These are phyloP conservation scores for Trichoderma arundinaceum DNA, from an alignment of 2,329 filamentous ascomycete genomes.

Conservation along the genomic window DNA sequence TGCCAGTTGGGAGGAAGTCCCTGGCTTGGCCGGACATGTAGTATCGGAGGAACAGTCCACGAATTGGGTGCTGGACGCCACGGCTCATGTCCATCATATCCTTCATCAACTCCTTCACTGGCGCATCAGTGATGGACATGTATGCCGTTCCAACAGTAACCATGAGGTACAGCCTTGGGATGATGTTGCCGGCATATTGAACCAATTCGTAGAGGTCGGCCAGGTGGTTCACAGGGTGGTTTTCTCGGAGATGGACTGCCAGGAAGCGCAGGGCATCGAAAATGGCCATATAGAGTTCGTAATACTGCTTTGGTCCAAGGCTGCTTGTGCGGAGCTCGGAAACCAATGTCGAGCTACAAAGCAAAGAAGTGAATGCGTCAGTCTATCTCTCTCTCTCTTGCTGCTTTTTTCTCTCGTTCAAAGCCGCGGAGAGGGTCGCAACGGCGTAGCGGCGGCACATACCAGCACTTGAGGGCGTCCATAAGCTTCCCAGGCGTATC, in stretches of 20 bases:
- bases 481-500: slow-evolving; percentile 98
- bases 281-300: slow-evolving; percentile 98
- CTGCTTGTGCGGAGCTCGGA: slow-evolving; percentile 98
- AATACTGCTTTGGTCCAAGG: slow-evolving; percentile 98
- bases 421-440: background rate
- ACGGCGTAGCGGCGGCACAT: slow-evolving; percentile 47
- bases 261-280: slow-evolving; percentile 97
- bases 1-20: slow-evolving; percentile 81
- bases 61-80: slow-evolving; percentile 94
- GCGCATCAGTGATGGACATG: slow-evolving; percentile 97
- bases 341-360: slow-evolving; percentile 84
- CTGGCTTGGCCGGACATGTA: slow-evolving; percentile 94
- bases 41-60: slow-evolving; percentile 92
- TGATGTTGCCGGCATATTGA: slow-evolving; percentile 97
- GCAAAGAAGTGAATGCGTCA: slow-evolving; percentile 31
- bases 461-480: slow-evolving; percentile 99
- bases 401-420: background rate
- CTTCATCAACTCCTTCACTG: slow-evolving; percentile 99
- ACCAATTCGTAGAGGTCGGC: slow-evolving; percentile 98
- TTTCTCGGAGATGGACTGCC: slow-evolving; percentile 94
- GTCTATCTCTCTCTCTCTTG: background rate
- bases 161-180: slow-evolving; percentile 96
- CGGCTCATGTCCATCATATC: slow-evolving; percentile 99
- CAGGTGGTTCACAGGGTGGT: slow-evolving; percentile 95
- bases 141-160: slow-evolving; percentile 99